phyloP scores from a whole-genome alignment of 257 asterid species.

The Lycium ferocissimum region DNA sequence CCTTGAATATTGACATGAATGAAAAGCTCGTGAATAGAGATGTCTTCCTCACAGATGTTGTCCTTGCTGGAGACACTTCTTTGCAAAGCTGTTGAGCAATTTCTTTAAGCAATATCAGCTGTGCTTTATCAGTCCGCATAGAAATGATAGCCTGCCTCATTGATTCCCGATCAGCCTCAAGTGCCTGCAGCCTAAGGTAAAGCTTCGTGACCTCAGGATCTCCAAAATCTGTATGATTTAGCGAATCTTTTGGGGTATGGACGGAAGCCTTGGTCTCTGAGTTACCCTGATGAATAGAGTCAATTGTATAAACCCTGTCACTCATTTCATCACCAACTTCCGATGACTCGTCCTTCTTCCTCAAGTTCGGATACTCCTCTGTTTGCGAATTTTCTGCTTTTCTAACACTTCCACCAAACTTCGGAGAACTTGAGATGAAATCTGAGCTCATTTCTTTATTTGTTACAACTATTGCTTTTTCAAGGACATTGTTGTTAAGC shows the following conservation, averaged over 20 bases:
- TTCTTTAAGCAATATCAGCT: slow-evolving; percentile 80
- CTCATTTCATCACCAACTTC: slow-evolving; percentile 71
- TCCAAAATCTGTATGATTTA: slow-evolving; percentile 46
- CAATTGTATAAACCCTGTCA: slow-evolving; percentile 87
- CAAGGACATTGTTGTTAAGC: slow-evolving; percentile 58
- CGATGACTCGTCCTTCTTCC: slow-evolving; percentile 58
- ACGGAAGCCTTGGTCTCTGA: slow-evolving; percentile 57
- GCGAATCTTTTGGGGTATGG: slow-evolving; percentile 56
- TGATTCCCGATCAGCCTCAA: slow-evolving; percentile 98
- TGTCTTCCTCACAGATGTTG: slow-evolving; percentile 60
- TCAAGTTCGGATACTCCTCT: slow-evolving; percentile 55
- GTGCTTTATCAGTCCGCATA: slow-evolving; percentile 90
- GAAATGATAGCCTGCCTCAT: slow-evolving; percentile 92
- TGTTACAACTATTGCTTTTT: slow-evolving; percentile 63
- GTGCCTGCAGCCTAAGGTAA: slow-evolving; percentile 86
- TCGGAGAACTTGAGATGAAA: slow-evolving; percentile 60
- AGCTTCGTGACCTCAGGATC: slow-evolving; percentile 84
- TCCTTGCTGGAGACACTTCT: slow-evolving; percentile 68
- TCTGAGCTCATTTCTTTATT: slow-evolving; percentile 58
- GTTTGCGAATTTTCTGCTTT: slow-evolving; percentile 57
- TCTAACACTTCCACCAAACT: slow-evolving; percentile 54
- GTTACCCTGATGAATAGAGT: slow-evolving; percentile 67
- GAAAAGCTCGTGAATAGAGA: slow-evolving; percentile 54
- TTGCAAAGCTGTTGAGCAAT: slow-evolving; percentile 87
- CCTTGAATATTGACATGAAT: slow-evolving; percentile 76